Base-by-base conservation (phyloP, 78 protist species). In the Mantamonas sphyraenae region DNA sequence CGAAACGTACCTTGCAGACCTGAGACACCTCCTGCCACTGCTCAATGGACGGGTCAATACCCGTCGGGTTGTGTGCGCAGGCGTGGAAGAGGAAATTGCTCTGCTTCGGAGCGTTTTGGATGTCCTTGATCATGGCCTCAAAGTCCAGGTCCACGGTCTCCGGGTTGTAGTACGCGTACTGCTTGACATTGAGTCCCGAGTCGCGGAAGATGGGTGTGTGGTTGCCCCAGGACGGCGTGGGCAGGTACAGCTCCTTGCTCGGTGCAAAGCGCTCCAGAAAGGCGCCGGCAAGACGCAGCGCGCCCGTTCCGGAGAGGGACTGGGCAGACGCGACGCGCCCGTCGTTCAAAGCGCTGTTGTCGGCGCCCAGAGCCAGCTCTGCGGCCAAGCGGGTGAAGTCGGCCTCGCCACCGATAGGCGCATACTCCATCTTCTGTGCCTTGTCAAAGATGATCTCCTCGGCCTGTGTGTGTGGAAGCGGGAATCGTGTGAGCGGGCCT, bases 211-310 rank as follows among this genome's bases (percentile, higher is more conserved):
- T 71, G 20, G 57, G 50, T 26, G 35, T 53, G 74, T 92, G 96
- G 63, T 88, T 92, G 59, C 87, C 96, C 99, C 99, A 98, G 9
- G 98, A 94, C 70, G 99, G 99, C 65, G 85, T 61, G 38, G 99
- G 85, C 22, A 90, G 43, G 86, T 84, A 90, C 34, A 93, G 71
- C 35, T 66, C 68, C 64, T n/a, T 57, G 24, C 55, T 3, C 53
- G 12, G 12, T 16, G 16, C 16, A 51, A 40, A 90, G 57, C 65
- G 57, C 3, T 45, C 45, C 38, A 90, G 50, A 61, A 97, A 93
- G 19, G 71, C 85, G 9, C 76, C 85, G 26, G 73, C 91, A 2
- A 93, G 30, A 50, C 95, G 81, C 33, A 93, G 77, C 0, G 97
- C 89, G 57, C 99, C 99, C 10, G 97, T 96, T 61, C 99, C 99